These are phyloP conservation scores for Nemania sp. DNA, from an alignment of 2,329 filamentous ascomycete species.

Conservation along the genomic window DNA sequence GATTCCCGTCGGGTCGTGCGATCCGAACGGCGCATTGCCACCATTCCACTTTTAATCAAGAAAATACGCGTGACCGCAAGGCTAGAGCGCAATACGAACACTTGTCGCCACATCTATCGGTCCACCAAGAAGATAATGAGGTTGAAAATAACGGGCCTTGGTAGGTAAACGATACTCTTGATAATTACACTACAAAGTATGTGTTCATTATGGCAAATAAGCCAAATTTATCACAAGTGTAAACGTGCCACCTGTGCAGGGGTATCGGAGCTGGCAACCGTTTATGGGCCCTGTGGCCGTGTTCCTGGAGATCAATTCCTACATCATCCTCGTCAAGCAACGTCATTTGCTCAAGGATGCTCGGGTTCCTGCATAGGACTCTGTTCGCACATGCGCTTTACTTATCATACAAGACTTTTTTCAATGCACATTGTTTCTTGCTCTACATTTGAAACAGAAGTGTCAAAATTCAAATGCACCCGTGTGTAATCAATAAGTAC, in stretches of 20 bases:
- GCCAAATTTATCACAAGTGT: not conserved
- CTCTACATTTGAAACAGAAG: no score
- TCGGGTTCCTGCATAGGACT: conserved; percentile 10
- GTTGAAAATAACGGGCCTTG: no score
- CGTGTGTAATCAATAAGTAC: no score
- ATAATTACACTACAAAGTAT: no score
- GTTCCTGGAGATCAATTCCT: conserved; percentile 1
- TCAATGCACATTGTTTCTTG: no score
- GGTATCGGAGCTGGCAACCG: not conserved
- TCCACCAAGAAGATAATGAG: not conserved
- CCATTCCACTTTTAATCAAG: conserved; percentile 3
- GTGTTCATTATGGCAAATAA: not conserved
- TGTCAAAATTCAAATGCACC: no score
- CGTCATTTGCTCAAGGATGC: conserved; percentile 4
- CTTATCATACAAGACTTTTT: no score
- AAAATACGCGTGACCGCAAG: not conserved
- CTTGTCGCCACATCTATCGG: not conserved
- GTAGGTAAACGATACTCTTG: no score
- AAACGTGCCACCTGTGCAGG: not conserved
- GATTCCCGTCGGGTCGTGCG: not conserved
- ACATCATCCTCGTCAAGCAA: conserved; percentile 1
- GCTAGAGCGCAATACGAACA: not conserved
- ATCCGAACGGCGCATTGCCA: conserved; percentile 2
- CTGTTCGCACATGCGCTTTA: not conserved
- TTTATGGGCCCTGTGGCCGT: conserved; percentile 3